Base-by-base conservation (phyloP, 139 green algal genomes). In the Monoraphidium neglectum region DNA sequence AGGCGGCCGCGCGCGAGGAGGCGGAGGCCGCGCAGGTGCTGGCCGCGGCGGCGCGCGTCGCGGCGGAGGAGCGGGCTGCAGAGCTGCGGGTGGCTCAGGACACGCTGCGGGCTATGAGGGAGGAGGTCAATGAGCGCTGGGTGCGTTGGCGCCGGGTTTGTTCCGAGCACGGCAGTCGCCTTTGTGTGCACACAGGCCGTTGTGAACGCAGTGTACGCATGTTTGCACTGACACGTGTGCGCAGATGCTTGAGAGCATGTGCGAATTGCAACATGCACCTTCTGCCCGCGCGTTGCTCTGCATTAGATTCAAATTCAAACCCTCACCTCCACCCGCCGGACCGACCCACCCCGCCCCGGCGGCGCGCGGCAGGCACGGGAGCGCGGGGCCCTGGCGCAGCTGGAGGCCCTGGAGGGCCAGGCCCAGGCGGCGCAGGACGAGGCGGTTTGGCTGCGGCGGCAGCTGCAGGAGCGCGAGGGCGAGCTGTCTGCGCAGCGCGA, bases 51-150 rank as follows among this genome's bases (percentile, higher is more conserved):
- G 69, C 61, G 33, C 69, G 49, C 21, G 68, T 68, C 0, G 26
- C 38, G 3, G 78, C 78, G 32, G 78, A 83, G 32, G 76, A 46
- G 5, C 53, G 61, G 0, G 76, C 67, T 0, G 61, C 68, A 51
- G 79, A 86, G 60, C 65, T 79, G 46, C 64, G 84, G 2, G 81
- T 86, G 37, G 30, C 79, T 53, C 81, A 87, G 37, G 78, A 87
- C 35, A 84, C 69, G 47, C 54, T 87, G 24, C 63, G 69, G 28
- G 35, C 26, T n/a, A 89, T 89, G 84, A 67, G 81, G 36, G 68
- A 87, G 72, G 84, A 89, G 78, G 85, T 78, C 76, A 89, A 76
- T 2, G 81, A 89, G 64, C 78, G 78, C 49, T 89, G 84, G 84
- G 84, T 87, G 64, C 76, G 84, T 51, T 37, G 12, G 21, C 21